These are phyloP conservation scores for Podospora pseudopauciseta DNA, from an alignment of 495 filamentous ascomycete genomes.

Conservation along the genomic window DNA sequence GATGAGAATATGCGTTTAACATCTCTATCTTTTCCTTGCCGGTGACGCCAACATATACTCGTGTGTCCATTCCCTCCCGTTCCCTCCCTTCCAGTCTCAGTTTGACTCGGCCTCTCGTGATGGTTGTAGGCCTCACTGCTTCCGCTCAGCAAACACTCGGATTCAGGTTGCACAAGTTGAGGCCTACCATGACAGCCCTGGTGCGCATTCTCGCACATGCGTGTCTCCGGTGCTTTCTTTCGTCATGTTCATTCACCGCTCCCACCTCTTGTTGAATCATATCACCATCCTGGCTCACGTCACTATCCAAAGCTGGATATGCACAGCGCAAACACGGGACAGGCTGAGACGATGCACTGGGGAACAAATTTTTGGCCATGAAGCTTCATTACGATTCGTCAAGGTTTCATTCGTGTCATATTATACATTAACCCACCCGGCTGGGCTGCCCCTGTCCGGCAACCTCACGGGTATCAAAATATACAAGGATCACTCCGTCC, in stretches of 20 bases:
- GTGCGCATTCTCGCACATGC: background rate
- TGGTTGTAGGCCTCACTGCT: background rate
- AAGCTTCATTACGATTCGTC: background rate
- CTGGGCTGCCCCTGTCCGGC: background rate
- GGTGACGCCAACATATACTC: background rate
- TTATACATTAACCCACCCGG: constrained; percentile 3
- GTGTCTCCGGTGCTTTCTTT: background rate
- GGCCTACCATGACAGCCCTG: background rate
- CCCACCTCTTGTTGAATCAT: background rate
- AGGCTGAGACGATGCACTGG: background rate
- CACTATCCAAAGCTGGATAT: background rate
- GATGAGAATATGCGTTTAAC: background rate
- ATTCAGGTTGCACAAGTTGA: background rate
- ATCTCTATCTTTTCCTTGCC: background rate
- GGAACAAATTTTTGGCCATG: background rate
- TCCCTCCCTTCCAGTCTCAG: background rate
- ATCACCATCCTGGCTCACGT: background rate
- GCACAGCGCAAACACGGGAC: background rate
- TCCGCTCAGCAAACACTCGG: background rate
- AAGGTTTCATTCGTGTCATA: background rate
- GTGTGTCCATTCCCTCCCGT: background rate
- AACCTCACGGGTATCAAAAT: background rate
- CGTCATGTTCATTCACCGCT: background rate
- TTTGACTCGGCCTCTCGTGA: background rate
- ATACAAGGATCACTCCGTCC: background rate